Evolutionary conservation across 163 green algal genomes (phyloP).

Genomic region (Trebouxiophyceae sp.): DNA sequence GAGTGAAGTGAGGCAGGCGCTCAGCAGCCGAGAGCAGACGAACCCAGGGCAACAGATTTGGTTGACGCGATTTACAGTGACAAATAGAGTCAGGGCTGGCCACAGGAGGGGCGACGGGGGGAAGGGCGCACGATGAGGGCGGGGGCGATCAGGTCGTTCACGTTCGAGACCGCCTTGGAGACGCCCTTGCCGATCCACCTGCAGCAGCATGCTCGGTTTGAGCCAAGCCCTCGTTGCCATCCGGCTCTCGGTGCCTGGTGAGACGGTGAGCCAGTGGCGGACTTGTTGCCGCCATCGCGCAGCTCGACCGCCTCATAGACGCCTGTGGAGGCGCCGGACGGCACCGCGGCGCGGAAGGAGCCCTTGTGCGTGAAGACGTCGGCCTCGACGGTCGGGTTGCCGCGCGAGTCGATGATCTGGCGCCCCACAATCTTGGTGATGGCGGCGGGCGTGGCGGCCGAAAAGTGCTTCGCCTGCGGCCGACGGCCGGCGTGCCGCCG

Average conservation of each 20-base stretch:
- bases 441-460: conserved; percentile 53
- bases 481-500: no score
- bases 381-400: conserved; percentile 97
- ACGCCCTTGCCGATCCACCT: conserved; percentile 96
- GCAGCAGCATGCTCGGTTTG: no score
- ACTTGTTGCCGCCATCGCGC: conserved; percentile 82
- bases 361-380: conserved; percentile 90
- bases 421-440: conserved; percentile 87
- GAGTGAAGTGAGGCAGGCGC: not conserved
- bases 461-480: conserved; percentile 72
- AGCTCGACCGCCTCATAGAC: conserved; percentile 98
- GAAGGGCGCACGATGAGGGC: conserved; percentile 57
- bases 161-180: conserved; percentile 87
- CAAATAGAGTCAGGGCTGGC: not conserved
- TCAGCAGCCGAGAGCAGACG: not conserved
- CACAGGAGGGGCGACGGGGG: not conserved
- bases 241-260: no score
- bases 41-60: no score
- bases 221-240: no score
- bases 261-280: no score
- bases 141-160: conserved; percentile 92
- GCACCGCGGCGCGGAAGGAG: conserved; percentile 85
- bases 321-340: conserved; percentile 93
- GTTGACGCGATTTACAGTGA: not conserved
- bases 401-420: conserved; percentile 96